Evolutionary conservation across 768 basidiomycete genomes (phyloP).

Genomic region (Pisolithus orientalis): DNA sequence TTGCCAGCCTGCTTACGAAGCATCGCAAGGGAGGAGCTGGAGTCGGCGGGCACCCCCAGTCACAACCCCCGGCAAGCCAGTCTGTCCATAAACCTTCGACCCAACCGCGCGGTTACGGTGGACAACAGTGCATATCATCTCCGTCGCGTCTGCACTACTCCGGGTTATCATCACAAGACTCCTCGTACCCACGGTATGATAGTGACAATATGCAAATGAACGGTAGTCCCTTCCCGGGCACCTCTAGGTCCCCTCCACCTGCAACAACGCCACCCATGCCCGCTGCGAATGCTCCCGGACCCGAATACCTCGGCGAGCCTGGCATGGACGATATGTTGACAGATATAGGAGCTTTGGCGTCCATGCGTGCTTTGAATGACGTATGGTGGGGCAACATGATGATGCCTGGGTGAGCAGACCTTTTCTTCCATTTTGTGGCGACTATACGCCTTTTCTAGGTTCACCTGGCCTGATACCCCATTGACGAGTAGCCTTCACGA

Average conservation of each 20-base stretch:
- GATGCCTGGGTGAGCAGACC: slow-evolving; percentile 65
- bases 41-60: slow-evolving; percentile 47
- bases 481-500: slow-evolving; percentile 18
- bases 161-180: slow-evolving; percentile 7
- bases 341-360: slow-evolving; percentile 57
- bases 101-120: slow-evolving; percentile 10
- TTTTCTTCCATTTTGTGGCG: background rate
- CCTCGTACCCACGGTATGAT: slow-evolving; percentile 14
- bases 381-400: slow-evolving; percentile 76
- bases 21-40: slow-evolving; percentile 62
- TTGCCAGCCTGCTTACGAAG: slow-evolving; percentile 61
- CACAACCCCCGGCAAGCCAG: slow-evolving; percentile 40
- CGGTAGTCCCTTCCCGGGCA: slow-evolving; percentile 7
- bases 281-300: slow-evolving; percentile 4
- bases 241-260: background rate
- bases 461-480: slow-evolving; percentile 28
- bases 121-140: slow-evolving; percentile 26
- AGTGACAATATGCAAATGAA: slow-evolving; percentile 27
- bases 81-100: slow-evolving; percentile 11
- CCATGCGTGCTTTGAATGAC: slow-evolving; percentile 68
- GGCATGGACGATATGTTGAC: slow-evolving; percentile 19
- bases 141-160: slow-evolving; percentile 16
- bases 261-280: background rate
- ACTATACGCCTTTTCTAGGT: slow-evolving; percentile 9
- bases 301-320: slow-evolving; percentile 41